Evolutionary conservation across 2,329 filamentous ascomycete genomes (phyloP).

Genomic region (Cladosporium sp.): DNA sequence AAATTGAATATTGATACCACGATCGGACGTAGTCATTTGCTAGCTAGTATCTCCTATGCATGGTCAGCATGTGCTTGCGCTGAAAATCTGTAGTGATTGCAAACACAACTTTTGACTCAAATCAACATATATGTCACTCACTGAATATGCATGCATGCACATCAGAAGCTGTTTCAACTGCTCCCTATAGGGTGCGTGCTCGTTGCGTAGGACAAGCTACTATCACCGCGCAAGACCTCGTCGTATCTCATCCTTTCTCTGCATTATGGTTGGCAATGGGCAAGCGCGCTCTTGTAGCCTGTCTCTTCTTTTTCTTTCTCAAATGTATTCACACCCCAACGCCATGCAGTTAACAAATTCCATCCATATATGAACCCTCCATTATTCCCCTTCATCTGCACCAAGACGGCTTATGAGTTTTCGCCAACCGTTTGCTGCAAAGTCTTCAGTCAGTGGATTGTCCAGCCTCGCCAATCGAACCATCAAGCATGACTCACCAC

Average conservation of each 20-base stretch:
- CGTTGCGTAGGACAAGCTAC: background rate
- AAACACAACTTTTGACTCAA: background rate
- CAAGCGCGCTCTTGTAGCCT: background rate
- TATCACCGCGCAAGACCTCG: background rate
- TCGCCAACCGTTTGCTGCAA: conserved; percentile 22
- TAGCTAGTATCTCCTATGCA: background rate
- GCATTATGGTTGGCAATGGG: background rate
- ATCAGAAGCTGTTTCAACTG: background rate
- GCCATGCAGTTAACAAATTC: conserved; percentile 17
- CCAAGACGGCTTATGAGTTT: conserved; percentile 17
- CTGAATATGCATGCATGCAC: background rate
- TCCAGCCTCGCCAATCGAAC: background rate
- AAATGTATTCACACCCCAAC: conserved; percentile 17
- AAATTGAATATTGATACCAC: conserved; percentile 15
- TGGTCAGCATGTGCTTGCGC: background rate
- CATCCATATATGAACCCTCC: background rate
- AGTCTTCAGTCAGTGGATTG: background rate
- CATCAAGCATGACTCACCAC: conserved; percentile 59
- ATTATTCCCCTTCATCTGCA: background rate
- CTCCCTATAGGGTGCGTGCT: background rate
- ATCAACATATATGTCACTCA: background rate
- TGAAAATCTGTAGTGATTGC: background rate
- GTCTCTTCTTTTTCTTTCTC: background rate
- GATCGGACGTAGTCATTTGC: conserved; percentile 2
- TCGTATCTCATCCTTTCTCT: background rate